phyloP scores from a whole-genome alignment of 2,329 filamentous ascomycete genomes.

The Aspergillus sergii region DNA sequence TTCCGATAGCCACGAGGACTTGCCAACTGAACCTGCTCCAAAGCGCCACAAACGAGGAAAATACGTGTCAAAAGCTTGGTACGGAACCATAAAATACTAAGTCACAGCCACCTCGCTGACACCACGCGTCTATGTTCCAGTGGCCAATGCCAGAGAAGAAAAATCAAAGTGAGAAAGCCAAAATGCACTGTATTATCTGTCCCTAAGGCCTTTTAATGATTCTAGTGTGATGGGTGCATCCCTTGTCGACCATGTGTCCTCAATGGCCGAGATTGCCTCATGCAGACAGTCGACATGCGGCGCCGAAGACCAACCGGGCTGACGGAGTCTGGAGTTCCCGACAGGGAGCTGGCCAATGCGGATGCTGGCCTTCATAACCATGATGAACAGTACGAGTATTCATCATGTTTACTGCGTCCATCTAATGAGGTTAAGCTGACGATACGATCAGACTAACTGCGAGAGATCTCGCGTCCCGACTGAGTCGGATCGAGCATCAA shows the following conservation, averaged over 20 bases:
- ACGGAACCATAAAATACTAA: not conserved
- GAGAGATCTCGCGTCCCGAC: not conserved
- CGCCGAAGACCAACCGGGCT: conserved; percentile 1
- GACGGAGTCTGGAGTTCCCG: not conserved
- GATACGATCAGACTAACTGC: not conserved
- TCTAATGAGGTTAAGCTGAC: not conserved
- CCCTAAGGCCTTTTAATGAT: not conserved
- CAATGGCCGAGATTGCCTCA: conserved; percentile 13
- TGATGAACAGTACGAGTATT: not conserved
- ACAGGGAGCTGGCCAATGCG: not conserved
- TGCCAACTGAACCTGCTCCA: not conserved
- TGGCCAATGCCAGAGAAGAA: conserved; percentile 21
- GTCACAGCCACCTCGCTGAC: not conserved
- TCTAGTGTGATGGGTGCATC: conserved; percentile 22
- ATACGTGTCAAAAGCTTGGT: conserved; percentile 28
- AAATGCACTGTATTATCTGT: not conserved
- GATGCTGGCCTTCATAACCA: not conserved
- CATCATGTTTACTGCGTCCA: not conserved
- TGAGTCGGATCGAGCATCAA: conserved; percentile 6
- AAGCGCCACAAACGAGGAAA: conserved; percentile 21
- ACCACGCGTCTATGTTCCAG: not conserved
- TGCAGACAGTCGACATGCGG: conserved; percentile 11
- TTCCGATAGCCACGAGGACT: not conserved
- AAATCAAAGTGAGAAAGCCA: conserved; percentile 20
- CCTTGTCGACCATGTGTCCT: conserved; percentile 21